These are phyloP conservation scores for Heliamphora pulchella DNA, from an alignment of 179 eudicot species.

Conservation along the genomic window DNA sequence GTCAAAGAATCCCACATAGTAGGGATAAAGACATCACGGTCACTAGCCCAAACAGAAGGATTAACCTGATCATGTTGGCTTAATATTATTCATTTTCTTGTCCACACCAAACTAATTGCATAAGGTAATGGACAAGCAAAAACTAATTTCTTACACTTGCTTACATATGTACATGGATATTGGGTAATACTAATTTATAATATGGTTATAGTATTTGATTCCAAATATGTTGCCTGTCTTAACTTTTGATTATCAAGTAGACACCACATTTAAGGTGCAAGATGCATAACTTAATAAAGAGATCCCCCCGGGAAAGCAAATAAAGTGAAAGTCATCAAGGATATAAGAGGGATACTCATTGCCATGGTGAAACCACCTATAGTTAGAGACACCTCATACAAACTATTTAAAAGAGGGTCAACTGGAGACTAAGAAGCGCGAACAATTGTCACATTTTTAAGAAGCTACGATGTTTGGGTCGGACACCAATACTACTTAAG, in stretches of 20 bases:
- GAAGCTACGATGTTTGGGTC: too few relatives aligned
- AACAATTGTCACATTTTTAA: too few relatives aligned
- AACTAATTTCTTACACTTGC: neutral
- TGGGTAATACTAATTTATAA: neutral
- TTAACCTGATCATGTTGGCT: conserved; percentile 1
- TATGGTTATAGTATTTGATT: neutral
- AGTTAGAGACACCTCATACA: too few relatives aligned
- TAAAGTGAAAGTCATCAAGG: too few relatives aligned
- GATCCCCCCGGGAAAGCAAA: too few relatives aligned
- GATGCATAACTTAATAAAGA: too few relatives aligned
- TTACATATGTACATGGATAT: too few relatives aligned
- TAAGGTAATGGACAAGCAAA: neutral
- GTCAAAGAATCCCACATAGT: neutral
- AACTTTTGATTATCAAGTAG: neutral
- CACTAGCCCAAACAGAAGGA: neutral
- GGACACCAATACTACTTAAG: too few relatives aligned
- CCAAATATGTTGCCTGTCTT: neutral
- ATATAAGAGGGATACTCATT: too few relatives aligned
- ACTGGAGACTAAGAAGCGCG: too few relatives aligned
- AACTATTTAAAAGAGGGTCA: too few relatives aligned
- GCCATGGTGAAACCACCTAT: too few relatives aligned
- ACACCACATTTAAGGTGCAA: neutral
- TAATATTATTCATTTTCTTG: neutral
- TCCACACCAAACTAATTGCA: neutral
- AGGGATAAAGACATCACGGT: neutral